Evolutionary conservation across 208 protist species (phyloP).

Genomic region (Leishmania major): DNA sequence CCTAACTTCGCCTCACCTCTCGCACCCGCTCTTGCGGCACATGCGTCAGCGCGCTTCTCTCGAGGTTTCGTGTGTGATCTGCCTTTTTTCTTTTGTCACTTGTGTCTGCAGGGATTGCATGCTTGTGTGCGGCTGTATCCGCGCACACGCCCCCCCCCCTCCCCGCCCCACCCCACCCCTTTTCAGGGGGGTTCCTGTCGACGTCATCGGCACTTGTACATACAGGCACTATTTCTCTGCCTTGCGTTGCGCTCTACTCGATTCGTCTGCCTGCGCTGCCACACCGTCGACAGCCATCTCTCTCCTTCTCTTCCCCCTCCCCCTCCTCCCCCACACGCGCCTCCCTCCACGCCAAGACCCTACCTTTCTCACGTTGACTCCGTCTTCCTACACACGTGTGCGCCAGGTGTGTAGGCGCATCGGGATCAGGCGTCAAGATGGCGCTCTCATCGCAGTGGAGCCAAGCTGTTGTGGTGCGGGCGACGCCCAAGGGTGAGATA

Average conservation of each 20-base stretch:
- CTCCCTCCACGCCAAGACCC: not conserved
- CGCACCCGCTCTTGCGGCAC: not conserved
- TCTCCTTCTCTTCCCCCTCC: not conserved
- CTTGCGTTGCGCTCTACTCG: not conserved
- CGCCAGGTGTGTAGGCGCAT: not conserved
- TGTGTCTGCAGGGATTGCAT: not conserved
- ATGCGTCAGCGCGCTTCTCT: not conserved
- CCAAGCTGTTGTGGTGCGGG: slow-evolving; percentile 62
- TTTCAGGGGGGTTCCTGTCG: too few species aligned
- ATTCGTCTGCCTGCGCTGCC: not conserved
- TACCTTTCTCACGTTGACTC: too few species aligned
- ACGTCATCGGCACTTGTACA: not conserved
- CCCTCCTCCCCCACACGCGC: not conserved
- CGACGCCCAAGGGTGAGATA: slow-evolving; percentile 33
- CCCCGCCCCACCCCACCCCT: too few species aligned
- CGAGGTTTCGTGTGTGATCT: not conserved
- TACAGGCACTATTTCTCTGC: not conserved
- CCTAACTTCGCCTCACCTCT: not conserved
- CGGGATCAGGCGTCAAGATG: slow-evolving; percentile 22
- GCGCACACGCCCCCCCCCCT: not conserved
- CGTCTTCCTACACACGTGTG: not conserved
- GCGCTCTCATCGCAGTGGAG: slow-evolving; percentile 69
- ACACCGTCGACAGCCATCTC: not conserved
- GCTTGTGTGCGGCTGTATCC: not conserved
- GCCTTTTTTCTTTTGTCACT: not conserved